Percentiles rank a stretch among this genome's conserved stretches.
Conservation (phyloP, 805 yeast genomes). For the Lachancea mirantina region DNA sequence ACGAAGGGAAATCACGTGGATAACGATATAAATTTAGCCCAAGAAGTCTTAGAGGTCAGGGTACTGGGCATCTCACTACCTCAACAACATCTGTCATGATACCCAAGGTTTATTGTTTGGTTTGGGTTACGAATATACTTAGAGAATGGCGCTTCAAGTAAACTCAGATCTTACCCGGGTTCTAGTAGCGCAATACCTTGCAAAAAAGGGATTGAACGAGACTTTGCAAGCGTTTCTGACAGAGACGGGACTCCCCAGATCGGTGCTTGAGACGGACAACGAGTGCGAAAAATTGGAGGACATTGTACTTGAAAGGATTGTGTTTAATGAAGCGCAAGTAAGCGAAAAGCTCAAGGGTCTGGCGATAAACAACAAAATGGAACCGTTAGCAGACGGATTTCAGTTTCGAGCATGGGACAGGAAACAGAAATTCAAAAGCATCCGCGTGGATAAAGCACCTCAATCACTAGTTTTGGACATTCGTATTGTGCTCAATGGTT, state of each 20-base stretch:
- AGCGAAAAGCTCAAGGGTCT: constrained; percentile 11
- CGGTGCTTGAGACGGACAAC: constrained; percentile 6
- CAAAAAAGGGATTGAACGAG: constrained; percentile 37
- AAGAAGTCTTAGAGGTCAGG: too few species aligned
- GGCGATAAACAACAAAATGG: constrained; percentile 12
- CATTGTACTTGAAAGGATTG: constrained; percentile 23
- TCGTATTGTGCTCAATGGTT: too few species aligned
- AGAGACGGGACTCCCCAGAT: constrained; percentile 18
- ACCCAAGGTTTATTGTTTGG: too few species aligned
- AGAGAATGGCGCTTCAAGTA: too few species aligned
- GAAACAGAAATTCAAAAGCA: constrained; percentile 7
- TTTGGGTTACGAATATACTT: too few species aligned
- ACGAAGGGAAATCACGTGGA: too few species aligned
- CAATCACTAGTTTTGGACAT: too few species aligned
- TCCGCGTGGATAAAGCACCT: too few species aligned
- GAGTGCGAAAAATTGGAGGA: constrained; percentile 16
- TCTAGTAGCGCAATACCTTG: constrained; percentile 55
- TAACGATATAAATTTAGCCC: too few species aligned
- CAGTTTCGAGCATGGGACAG: constrained; percentile 18
- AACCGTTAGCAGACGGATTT: constrained; percentile 10
- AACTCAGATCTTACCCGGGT: too few species aligned
- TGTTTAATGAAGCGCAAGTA: constrained; percentile 17
- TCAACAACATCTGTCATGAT: too few species aligned
- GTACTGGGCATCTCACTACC: too few species aligned
- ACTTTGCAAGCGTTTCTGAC: constrained; percentile 44